A percentile compares a stretch with the other conserved stretches of the same genome.
Evolutionary conservation across 345 rosid genomes (phyloP).

Genomic region (Camelina laxa): DNA sequence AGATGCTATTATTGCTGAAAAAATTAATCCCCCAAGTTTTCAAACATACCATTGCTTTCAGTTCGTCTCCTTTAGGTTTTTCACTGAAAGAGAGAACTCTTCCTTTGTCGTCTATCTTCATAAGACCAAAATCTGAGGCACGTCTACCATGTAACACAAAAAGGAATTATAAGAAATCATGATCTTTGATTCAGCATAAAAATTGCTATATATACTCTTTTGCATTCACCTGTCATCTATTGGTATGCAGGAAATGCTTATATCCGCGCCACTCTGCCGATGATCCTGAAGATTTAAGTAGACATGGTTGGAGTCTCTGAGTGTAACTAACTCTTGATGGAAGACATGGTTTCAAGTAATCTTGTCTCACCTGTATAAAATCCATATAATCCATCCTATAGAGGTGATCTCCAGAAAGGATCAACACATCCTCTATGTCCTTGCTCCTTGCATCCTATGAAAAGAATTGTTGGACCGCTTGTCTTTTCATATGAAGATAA

Average conservation of each 20-base stretch:
- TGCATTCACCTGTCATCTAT: conserved; percentile 74
- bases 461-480: background rate
- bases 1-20: background rate
- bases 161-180: conserved; percentile 35
- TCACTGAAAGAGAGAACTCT: conserved; percentile 83
- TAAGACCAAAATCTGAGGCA: conserved; percentile 95
- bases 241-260: conserved; percentile 79
- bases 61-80: conserved; percentile 82
- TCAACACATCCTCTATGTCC: conserved; percentile 87
- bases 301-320: conserved; percentile 17
- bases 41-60: conserved; percentile 76
- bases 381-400: conserved; percentile 97
- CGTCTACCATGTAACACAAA: conserved; percentile 63
- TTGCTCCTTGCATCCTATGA: conserved; percentile 72
- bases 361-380: conserved; percentile 69
- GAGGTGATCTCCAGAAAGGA: conserved; percentile 93
- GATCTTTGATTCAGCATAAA: conserved; percentile 22
- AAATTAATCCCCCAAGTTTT: background rate
- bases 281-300: conserved; percentile 65
- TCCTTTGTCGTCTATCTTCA: conserved; percentile 94
- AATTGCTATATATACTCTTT: background rate
- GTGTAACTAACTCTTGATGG: conserved; percentile 11
- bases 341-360: conserved; percentile 2
- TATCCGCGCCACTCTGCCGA: conserved; percentile 91
- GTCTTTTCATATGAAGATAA: conserved; percentile 19